phyloP scores from a whole-genome alignment of 176 grass and related monocot genomes.

The Cenchrus purpureus region DNA sequence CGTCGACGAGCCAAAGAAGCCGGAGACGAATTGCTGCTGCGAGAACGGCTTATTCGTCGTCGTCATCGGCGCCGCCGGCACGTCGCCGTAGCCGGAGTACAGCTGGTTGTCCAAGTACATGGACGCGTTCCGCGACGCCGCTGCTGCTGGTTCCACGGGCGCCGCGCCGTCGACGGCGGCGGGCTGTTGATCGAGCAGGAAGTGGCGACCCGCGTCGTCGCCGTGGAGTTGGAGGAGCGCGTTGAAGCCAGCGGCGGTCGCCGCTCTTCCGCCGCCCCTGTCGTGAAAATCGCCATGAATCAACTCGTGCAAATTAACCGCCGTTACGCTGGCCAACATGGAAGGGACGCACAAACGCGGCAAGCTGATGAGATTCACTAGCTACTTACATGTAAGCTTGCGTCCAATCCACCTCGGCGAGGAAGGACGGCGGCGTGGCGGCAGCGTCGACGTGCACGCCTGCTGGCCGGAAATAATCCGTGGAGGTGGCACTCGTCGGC shows the following conservation, averaged over 20 bases:
- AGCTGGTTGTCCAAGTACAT: slow-evolving; percentile 3
- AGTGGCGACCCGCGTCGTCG: slow-evolving; percentile 14
- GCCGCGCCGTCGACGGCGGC: neutral
- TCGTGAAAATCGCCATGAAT: neutral
- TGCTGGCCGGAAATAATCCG: slow-evolving; percentile 11
- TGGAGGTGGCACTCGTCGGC: neutral
- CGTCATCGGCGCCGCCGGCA: neutral
- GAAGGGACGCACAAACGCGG: neutral
- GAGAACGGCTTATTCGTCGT: neutral
- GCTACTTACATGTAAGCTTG: slow-evolving; percentile 43
- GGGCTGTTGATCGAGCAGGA: slow-evolving; percentile 34
- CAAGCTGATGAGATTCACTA: neutral
- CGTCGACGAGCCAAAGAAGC: slow-evolving; percentile 28
- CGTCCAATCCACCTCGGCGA: slow-evolving; percentile 47
- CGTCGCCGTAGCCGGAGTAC: slow-evolving; percentile 20
- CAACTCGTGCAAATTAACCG: neutral
- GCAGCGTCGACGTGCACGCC: neutral
- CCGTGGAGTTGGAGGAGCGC: slow-evolving; percentile 47
- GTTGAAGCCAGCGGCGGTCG: slow-evolving; percentile 2
- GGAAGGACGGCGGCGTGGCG: neutral
- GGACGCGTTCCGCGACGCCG: neutral
- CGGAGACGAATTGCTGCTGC: slow-evolving; percentile 21
- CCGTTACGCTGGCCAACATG: neutral
- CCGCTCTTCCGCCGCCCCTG: neutral
- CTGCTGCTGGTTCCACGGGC: neutral